Evolutionary conservation across 768 basidiomycete genomes (phyloP).

Genomic region (Solioccasus polychromus): DNA sequence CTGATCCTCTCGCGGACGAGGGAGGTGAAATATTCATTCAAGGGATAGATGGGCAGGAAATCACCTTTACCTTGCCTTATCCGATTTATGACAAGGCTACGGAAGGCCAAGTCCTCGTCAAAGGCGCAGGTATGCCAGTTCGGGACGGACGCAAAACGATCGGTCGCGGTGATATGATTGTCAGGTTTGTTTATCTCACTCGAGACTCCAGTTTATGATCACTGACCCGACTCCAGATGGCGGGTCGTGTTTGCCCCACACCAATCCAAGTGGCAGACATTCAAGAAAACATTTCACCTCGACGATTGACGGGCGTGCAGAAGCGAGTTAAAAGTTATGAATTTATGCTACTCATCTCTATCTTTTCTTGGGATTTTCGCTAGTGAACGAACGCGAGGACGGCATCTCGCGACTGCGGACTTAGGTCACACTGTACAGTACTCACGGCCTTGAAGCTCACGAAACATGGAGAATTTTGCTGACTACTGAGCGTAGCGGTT

Average conservation of each 20-base stretch:
- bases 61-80: slow-evolving; percentile 51
- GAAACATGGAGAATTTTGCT: slow-evolving; percentile 10
- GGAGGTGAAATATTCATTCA: slow-evolving; percentile 50
- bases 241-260: slow-evolving; percentile 31
- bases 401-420: slow-evolving; percentile 6
- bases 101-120: slow-evolving; percentile 48
- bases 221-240: slow-evolving; percentile 22
- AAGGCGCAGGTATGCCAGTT: slow-evolving; percentile 70
- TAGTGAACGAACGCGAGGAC: slow-evolving; percentile 15
- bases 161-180: slow-evolving; percentile 60
- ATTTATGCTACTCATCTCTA: slow-evolving; percentile 20
- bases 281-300: slow-evolving; percentile 29
- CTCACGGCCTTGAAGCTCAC: too few species aligned
- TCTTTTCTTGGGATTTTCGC: slow-evolving; percentile 16
- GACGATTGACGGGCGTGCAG: slow-evolving; percentile 19
- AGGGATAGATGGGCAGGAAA: slow-evolving; percentile 57
- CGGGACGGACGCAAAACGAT: slow-evolving; percentile 48
- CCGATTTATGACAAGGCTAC: slow-evolving; percentile 46
- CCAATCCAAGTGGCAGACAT: slow-evolving; percentile 31
- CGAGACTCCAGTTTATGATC: not conserved
- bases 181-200: slow-evolving; percentile 42
- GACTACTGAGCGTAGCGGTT: not conserved
- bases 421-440: slow-evolving; percentile 28
- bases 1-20: slow-evolving; percentile 43
- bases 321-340: slow-evolving; percentile 12